Percentiles rank a stretch among this genome's conserved stretches.
Conservation (phyloP, 192 early-diverging fungal genomes). For the Geosiphon pyriformis region DNA sequence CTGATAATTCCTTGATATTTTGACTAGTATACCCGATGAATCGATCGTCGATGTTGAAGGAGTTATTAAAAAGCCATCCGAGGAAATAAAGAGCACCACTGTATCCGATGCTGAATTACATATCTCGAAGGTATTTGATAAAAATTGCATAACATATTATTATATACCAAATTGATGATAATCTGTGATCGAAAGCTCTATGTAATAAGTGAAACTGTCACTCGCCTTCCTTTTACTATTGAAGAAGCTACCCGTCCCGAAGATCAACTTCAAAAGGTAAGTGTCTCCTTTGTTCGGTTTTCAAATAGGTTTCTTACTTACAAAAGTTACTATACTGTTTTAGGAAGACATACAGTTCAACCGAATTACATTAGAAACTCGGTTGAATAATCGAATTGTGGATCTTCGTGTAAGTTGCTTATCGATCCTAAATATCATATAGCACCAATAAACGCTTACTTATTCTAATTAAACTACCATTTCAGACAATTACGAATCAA, state of each 20-base stretch:
- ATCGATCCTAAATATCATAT: too few species aligned
- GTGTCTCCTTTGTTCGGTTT: too few species aligned
- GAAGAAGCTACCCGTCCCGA: constrained; percentile 90
- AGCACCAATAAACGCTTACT: too few species aligned
- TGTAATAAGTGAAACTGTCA: constrained; percentile 68
- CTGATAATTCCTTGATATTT: too few species aligned
- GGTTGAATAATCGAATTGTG: constrained; percentile 90
- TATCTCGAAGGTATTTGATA: constrained; percentile 70
- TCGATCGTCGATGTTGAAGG: constrained; percentile 89
- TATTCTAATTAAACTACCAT: too few species aligned
- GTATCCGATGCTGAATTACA: constrained; percentile 89
- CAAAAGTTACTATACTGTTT: constrained; percentile 8
- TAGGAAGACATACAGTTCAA: constrained; percentile 56
- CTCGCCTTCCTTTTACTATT: constrained; percentile 81
- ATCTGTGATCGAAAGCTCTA: too few species aligned
- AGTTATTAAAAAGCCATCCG: constrained; percentile 65
- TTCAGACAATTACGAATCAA: constrained; percentile 88
- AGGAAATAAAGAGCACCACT: constrained; percentile 88
- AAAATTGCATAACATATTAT: too few species aligned
- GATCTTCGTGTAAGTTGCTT: constrained; percentile 71
- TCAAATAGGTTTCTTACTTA: too few species aligned
- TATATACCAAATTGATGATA: too few species aligned
- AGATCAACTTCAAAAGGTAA: constrained; percentile 63
- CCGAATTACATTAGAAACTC: constrained; percentile 83
- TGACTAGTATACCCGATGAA: constrained; percentile 68